Evolutionary conservation across 1,284 basidiomycete genomes (phyloP), one percentile per base, ranked within the genome.

Genomic region (Cerrena zonata): DNA sequence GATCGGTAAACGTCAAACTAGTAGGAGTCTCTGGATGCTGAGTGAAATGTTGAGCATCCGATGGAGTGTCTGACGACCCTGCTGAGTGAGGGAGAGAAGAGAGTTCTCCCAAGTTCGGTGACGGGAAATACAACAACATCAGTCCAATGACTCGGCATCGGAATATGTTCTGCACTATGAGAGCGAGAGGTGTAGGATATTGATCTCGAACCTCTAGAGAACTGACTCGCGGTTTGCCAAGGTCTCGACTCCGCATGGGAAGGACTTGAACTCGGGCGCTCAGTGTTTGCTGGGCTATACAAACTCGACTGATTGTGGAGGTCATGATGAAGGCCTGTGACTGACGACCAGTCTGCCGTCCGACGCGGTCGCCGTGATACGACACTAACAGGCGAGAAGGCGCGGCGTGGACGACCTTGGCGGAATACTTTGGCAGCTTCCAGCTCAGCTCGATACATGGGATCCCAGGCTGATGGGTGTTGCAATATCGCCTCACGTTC

Each of bases 401-500:
- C 45, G n/a, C 61, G 59, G 7, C 58, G 58, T 12, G 57, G 27
- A 24, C 49, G 39, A 38, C 52, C 58, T 10, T 55, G 51, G n/a
- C 51, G 58, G 39, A 62, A 56, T 2, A 56, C 51, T 4, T 57
- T 56, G 2, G 58, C 41, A 15, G 59, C 59, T 36, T 65, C 62
- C 19, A 59, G 41, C 24, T 65, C 59, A 2, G 64, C 59, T 30
- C 57, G 61, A 37, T 60, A 62, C 23, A 63, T 54, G 5, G 65
- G 63, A 48, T 71, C 65, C 67, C 74, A 79, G 13, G 71, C 66
- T 4, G 68, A 65, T 2, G 78, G 74, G 52, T 77, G 71, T 50
- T 77, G 76, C 13, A 84, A 61, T 25, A 82, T 62, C 0, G 74
- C 73, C 51, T 85, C 82, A 39, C 74, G 67, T 61, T 86, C 83